phyloP scores from a whole-genome alignment of 257 asterid species.

The Ballota nigra region DNA sequence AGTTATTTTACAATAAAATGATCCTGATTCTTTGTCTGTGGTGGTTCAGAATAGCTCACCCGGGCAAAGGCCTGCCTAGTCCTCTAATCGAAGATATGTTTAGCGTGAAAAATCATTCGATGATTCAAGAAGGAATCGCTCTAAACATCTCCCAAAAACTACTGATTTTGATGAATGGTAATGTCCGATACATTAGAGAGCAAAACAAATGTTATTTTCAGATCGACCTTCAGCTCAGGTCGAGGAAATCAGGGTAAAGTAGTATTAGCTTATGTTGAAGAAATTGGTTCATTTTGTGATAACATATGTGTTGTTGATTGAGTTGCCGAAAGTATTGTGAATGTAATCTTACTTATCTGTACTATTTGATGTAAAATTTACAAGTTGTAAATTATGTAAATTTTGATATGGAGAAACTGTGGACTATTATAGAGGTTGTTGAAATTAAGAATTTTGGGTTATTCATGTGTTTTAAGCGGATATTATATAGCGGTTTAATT shows the following conservation, averaged over 20 bases:
- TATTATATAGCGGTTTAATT: too few relatives aligned
- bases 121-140: constrained; percentile 45
- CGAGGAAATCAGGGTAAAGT: constrained; percentile 18
- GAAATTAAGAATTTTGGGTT: too few relatives aligned
- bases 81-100: constrained; percentile 50
- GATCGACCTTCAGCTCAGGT: constrained; percentile 41
- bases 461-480: too few relatives aligned
- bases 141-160: constrained; percentile 47
- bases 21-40: neutral
- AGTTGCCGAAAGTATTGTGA: neutral
- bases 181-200: constrained; percentile 46
- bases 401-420: neutral
- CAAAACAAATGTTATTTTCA: constrained; percentile 41
- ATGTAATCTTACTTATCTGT: neutral
- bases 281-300: too few relatives aligned
- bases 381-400: neutral
- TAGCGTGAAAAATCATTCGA: constrained; percentile 27
- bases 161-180: constrained; percentile 51
- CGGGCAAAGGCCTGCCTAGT: constrained; percentile 58
- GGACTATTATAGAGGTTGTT: too few relatives aligned
- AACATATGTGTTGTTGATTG: neutral
- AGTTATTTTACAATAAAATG: too few relatives aligned
- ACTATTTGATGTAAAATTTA: neutral
- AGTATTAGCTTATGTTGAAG: constrained; percentile 12
- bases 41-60: constrained; percentile 60